Evolutionary conservation across 352 stramenopile species (phyloP).

Genomic region (Pythium biforme): DNA sequence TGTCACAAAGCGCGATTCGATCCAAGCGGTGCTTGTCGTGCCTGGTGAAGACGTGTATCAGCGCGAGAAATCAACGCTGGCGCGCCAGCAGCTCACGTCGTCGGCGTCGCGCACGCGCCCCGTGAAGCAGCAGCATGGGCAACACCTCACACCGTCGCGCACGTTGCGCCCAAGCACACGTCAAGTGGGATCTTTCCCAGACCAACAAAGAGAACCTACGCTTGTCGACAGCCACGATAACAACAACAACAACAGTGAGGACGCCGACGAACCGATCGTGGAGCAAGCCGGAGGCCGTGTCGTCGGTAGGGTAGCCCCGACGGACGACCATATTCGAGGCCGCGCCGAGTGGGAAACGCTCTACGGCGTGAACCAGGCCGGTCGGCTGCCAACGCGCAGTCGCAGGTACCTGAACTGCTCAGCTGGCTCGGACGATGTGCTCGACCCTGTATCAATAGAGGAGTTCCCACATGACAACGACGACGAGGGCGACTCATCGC

Average conservation of each 20-base stretch:
- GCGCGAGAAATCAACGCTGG: conserved; percentile 16
- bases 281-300: conserved; percentile 6
- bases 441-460: background rate
- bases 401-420: conserved; percentile 21
- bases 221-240: background rate
- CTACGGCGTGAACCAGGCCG: conserved; percentile 15
- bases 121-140: conserved; percentile 33
- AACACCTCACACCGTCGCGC: background rate
- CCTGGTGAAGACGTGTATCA: conserved; percentile 13
- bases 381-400: conserved; percentile 19
- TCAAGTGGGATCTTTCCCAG: background rate
- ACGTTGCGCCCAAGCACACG: background rate
- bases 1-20: background rate
- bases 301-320: background rate
- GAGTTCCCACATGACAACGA: background rate
- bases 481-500: background rate
- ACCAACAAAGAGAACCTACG: background rate
- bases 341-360: conserved; percentile 14
- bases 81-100: conserved; percentile 34
- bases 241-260: conserved; percentile 23
- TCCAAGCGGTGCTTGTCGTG: background rate
- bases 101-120: conserved; percentile 48
- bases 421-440: background rate
- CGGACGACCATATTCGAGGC: background rate
- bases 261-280: conserved; percentile 25